Evolutionary conservation across 352 stramenopile genomes (phyloP).

Genomic region (Globisporangium paddicum): DNA sequence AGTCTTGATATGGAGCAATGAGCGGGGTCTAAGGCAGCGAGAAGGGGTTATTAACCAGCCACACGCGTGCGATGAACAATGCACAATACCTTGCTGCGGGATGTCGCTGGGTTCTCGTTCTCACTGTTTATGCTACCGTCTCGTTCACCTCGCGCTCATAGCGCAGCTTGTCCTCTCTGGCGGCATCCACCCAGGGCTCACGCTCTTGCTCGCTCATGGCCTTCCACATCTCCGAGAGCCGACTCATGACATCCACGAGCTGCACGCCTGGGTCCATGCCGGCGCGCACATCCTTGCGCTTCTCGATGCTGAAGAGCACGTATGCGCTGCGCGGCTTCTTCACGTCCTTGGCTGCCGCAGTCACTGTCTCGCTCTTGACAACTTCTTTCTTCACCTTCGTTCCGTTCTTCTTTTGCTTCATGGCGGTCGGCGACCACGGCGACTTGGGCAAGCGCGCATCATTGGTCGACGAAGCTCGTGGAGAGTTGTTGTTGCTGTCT

Average conservation of each 20-base stretch:
- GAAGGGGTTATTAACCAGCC: not conserved
- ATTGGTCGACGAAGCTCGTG: slow-evolving; percentile 2
- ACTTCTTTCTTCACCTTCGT: slow-evolving; percentile 43
- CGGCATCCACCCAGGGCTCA: slow-evolving; percentile 51
- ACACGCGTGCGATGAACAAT: not conserved
- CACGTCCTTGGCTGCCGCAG: slow-evolving; percentile 14
- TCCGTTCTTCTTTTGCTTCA: slow-evolving; percentile 42
- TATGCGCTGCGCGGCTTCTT: slow-evolving; percentile 58
- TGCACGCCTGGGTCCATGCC: slow-evolving; percentile 32
- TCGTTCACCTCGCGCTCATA: slow-evolving; percentile 78
- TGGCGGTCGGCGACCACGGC: slow-evolving; percentile 59
- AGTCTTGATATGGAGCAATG: not conserved
- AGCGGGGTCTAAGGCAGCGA: not conserved
- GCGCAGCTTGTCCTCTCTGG: slow-evolving; percentile 51
- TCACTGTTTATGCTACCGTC: slow-evolving; percentile 23
- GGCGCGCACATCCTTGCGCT: slow-evolving; percentile 46
- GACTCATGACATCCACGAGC: slow-evolving; percentile 60
- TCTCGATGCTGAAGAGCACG: slow-evolving; percentile 65
- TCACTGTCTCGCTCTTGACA: slow-evolving; percentile 12
- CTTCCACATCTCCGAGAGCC: slow-evolving; percentile 53
- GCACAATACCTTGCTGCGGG: slow-evolving; percentile 1
- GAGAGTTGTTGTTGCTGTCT: not conserved
- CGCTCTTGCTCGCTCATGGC: slow-evolving; percentile 49
- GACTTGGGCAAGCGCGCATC: slow-evolving; percentile 41
- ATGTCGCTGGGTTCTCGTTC: not conserved